Conservation (phyloP, 164 flowering plant genomes). For the Piper betle region DNA sequence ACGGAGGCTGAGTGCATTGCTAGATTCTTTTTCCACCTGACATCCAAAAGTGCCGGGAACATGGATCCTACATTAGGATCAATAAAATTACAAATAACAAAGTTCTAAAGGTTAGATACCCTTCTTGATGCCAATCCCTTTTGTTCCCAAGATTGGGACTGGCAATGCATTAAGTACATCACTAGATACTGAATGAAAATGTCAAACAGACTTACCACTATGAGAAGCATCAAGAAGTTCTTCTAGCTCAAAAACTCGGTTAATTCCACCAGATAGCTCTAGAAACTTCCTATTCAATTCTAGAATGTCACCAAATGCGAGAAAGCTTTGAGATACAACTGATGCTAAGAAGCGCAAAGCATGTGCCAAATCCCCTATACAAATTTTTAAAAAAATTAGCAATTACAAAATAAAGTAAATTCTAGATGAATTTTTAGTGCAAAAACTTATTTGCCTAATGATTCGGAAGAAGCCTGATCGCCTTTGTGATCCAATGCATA, state of each 20-base stretch:
- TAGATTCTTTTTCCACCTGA: too few relatives aligned
- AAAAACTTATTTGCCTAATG: slow-evolving; percentile 48
- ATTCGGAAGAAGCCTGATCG: slow-evolving; percentile 58
- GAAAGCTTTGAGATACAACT: slow-evolving; percentile 98
- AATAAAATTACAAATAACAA: too few relatives aligned
- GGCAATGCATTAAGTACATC: neutral
- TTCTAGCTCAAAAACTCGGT: slow-evolving; percentile 90
- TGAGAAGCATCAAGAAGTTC: slow-evolving; percentile 84
- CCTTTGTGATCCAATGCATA: slow-evolving; percentile 93
- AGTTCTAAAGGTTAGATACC: too few relatives aligned
- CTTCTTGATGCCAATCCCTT: neutral
- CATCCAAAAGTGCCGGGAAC: too few relatives aligned
- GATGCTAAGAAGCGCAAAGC: slow-evolving; percentile 95
- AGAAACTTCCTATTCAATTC: slow-evolving; percentile 74
- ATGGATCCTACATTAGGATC: too few relatives aligned
- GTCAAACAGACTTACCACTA: slow-evolving; percentile 32
- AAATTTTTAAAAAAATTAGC: slow-evolving; percentile 1
- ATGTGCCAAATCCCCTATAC: slow-evolving; percentile 89
- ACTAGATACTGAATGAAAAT: neutral
- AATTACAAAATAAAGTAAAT: neutral
- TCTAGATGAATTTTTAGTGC: neutral
- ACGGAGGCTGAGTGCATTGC: too few relatives aligned
- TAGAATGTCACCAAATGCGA: slow-evolving; percentile 96
- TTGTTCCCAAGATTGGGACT: neutral
- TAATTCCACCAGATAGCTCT: slow-evolving; percentile 90